A percentile compares a stretch with the other conserved stretches of the same genome.
Evolutionary conservation across 2,329 filamentous ascomycete genomes (phyloP).

Genomic region (Hymenotorrendiella dingleyae): DNA sequence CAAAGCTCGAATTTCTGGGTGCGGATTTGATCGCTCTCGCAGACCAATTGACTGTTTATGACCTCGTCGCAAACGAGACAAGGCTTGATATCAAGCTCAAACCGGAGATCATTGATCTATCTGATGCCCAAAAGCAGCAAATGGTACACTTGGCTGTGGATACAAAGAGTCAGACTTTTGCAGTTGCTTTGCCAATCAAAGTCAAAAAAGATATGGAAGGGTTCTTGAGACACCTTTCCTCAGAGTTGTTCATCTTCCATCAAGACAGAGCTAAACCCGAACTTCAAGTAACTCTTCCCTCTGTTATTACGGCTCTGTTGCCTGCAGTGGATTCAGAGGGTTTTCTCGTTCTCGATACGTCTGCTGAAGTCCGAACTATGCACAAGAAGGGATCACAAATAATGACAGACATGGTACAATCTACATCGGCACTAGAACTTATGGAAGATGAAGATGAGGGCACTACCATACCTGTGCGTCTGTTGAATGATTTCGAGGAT

Average conservation of each 20-base stretch:
- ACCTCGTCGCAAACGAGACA: conserved; percentile 73
- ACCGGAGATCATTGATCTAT: conserved; percentile 32
- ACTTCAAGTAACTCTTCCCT: conserved; percentile 49
- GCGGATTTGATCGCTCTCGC: conserved; percentile 72
- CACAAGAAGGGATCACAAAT: conserved; percentile 53
- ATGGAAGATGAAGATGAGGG: conserved; percentile 28
- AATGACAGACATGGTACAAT: conserved; percentile 46
- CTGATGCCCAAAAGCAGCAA: conserved; percentile 34
- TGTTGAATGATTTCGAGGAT: conserved; percentile 27
- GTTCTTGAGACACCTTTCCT: conserved; percentile 39
- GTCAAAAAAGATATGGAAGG: conserved; percentile 13
- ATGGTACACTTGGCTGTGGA: conserved; percentile 69
- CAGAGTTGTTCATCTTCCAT: conserved; percentile 59
- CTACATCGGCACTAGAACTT: conserved; percentile 41
- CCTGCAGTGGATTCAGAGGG: conserved; percentile 60
- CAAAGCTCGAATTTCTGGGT: conserved; percentile 65
- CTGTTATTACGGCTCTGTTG: conserved; percentile 60
- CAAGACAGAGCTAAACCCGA: conserved; percentile 53
- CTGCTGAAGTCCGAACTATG: conserved; percentile 63
- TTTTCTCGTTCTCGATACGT: conserved; percentile 70
- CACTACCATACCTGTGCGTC: conserved; percentile 14
- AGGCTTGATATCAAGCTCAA: conserved; percentile 58
- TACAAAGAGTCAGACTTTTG: conserved; percentile 56
- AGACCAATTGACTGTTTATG: conserved; percentile 69
- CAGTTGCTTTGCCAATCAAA: conserved; percentile 45